A percentile compares a stretch with the other conserved stretches of the same genome.
Evolutionary conservation across 345 rosid species (phyloP).

Genomic region (Ricinus communis): DNA sequence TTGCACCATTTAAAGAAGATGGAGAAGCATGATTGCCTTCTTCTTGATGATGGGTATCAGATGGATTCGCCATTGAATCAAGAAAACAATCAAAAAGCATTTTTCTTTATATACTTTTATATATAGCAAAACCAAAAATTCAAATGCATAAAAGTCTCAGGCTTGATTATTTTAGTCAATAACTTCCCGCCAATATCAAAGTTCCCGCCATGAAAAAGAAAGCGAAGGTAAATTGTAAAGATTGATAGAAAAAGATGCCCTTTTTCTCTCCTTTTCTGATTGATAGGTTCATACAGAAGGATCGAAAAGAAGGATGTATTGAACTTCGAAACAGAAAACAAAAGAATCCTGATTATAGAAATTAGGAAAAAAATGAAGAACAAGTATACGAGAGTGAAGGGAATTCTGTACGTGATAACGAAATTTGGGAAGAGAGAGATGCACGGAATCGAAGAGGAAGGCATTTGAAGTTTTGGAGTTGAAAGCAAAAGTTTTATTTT

Average conservation of each 20-base stretch:
- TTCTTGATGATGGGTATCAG: conserved; percentile 48
- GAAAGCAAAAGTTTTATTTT: too few relatives aligned
- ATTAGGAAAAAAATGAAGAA: too few relatives aligned
- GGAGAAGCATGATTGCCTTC: conserved; percentile 30
- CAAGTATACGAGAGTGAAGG: too few relatives aligned
- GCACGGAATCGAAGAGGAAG: too few relatives aligned
- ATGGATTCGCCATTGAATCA: conserved; percentile 49
- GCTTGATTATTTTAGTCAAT: not conserved
- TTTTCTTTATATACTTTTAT: not conserved
- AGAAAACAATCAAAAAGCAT: not conserved
- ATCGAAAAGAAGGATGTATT: not conserved
- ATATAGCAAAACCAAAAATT: not conserved
- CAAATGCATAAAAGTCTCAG: not conserved
- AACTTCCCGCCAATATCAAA: conserved; percentile 11
- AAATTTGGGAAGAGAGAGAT: too few relatives aligned
- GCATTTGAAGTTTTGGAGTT: too few relatives aligned
- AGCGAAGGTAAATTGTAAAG: not conserved
- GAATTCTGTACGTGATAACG: too few relatives aligned
- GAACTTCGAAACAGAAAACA: too few relatives aligned
- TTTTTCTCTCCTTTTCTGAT: too few relatives aligned
- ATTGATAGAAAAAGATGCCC: not conserved
- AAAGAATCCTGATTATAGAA: too few relatives aligned
- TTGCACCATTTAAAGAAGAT: conserved; percentile 39
- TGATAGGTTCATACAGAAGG: not conserved
- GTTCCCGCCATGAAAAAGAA: conserved; percentile 10